These are phyloP conservation scores for Carex cristatella DNA, from an alignment of 176 grass and related monocot genomes.

Conservation along the genomic window DNA sequence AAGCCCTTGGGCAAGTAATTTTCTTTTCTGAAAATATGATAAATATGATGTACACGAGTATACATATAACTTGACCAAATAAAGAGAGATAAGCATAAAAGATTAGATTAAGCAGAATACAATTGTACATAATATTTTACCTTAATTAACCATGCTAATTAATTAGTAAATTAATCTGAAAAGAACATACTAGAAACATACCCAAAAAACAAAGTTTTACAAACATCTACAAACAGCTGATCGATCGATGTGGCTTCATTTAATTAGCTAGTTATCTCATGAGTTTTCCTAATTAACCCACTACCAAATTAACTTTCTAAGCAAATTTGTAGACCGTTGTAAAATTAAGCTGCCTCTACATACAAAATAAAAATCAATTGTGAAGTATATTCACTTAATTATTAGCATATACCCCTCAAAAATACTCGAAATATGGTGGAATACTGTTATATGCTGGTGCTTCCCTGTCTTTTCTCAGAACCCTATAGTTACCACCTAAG, in stretches of 20 bases:
- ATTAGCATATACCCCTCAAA: slow-evolving; percentile 10
- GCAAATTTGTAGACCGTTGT: slow-evolving; percentile 28
- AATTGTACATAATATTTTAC: neutral
- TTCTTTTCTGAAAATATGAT: neutral
- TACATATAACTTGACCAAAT: neutral
- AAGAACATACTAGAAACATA: neutral
- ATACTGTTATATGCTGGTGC: slow-evolving; percentile 31
- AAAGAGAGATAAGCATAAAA: neutral
- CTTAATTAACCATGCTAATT: slow-evolving; percentile 1
- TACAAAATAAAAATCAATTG: neutral
- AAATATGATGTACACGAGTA: neutral
- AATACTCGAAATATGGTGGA: slow-evolving; percentile 58
- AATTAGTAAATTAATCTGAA: slow-evolving; percentile 7
- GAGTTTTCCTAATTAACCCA: neutral
- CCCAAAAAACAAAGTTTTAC: slow-evolving; percentile 9
- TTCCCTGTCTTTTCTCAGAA: slow-evolving; percentile 46
- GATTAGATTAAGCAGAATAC: neutral
- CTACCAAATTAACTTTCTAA: neutral
- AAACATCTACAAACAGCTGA: slow-evolving; percentile 19
- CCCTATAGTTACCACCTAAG: slow-evolving; percentile 22
- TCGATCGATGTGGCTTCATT: neutral
- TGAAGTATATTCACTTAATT: slow-evolving; percentile 26
- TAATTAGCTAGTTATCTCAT: neutral
- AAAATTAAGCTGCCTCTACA: slow-evolving; percentile 18
- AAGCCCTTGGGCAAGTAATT: neutral